Evolutionary conservation across 306 rosid genomes (phyloP).

Genomic region (Rosa lucieae): DNA sequence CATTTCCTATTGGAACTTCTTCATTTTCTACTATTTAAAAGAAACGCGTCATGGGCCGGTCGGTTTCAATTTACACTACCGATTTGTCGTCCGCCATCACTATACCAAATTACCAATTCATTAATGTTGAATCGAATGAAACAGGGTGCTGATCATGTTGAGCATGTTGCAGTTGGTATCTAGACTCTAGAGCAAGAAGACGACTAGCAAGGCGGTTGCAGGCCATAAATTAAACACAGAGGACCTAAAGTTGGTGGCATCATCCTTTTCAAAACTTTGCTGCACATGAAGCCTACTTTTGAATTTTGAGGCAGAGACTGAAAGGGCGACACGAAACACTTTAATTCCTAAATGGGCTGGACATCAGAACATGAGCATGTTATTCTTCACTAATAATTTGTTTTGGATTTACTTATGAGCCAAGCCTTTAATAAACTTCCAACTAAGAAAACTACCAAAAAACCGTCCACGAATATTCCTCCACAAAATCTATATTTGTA

Average conservation of each 20-base stretch:
- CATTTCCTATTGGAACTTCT: neutral
- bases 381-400: conserved; percentile 45
- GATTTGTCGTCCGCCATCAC: neutral
- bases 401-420: conserved; percentile 28
- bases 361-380: conserved; percentile 51
- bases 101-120: neutral
- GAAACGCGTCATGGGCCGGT: neutral
- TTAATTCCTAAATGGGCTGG: conserved; percentile 26
- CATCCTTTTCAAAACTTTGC: conserved; percentile 6
- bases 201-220: neutral
- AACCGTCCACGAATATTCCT: conserved; percentile 36
- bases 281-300: conserved; percentile 53
- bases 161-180: neutral
- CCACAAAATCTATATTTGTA: conserved; percentile 7
- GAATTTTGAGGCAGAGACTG: conserved; percentile 18
- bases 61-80: neutral
- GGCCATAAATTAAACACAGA: neutral
- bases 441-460: conserved; percentile 48
- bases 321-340: conserved; percentile 31
- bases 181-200: neutral
- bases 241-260: neutral
- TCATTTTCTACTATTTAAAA: neutral
- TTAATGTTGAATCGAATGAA: neutral
- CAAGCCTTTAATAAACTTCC: conserved; percentile 31
- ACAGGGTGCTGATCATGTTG: conserved; percentile 5